Conservation (phyloP, 2,329 filamentous ascomycete species). For the Sporothrix dimorphospora region DNA sequence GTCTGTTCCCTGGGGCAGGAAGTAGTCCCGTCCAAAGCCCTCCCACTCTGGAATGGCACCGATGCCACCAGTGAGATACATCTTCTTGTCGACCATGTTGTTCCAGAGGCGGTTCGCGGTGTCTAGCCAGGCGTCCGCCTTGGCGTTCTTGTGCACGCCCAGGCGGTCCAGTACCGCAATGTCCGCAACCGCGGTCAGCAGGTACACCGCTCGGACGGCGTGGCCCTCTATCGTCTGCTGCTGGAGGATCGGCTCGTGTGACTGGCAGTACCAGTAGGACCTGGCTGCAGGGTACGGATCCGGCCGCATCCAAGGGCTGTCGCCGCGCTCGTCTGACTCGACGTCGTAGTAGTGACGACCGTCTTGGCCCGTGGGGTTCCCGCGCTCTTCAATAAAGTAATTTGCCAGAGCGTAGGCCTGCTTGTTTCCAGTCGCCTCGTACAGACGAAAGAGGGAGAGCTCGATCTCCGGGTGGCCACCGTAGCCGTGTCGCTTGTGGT, state of each 20-base stretch:
- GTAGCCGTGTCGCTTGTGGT: slow-evolving; percentile 12
- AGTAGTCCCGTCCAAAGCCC: background rate
- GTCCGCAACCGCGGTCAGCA: slow-evolving; percentile 4
- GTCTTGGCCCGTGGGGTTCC: background rate
- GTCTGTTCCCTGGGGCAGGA: background rate
- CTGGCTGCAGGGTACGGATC: background rate
- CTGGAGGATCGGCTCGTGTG: background rate
- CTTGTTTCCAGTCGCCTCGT: background rate
- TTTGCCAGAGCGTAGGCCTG: background rate
- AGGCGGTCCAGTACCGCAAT: background rate
- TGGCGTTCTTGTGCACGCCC: background rate
- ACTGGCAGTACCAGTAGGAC: slow-evolving; percentile 15
- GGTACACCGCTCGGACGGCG: slow-evolving; percentile 6
- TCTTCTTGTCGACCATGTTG: slow-evolving; percentile 1
- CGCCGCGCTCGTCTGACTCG: slow-evolving; percentile 7
- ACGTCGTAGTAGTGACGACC: slow-evolving; percentile 19
- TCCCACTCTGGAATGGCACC: slow-evolving; percentile 14
- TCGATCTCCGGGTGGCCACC: slow-evolving; percentile 13
- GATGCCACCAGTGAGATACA: background rate
- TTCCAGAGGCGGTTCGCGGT: slow-evolving; percentile 1
- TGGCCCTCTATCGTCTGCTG: slow-evolving; percentile 7
- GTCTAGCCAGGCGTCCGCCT: background rate
- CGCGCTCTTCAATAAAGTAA: slow-evolving; percentile 4
- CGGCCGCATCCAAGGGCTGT: slow-evolving; percentile 5
- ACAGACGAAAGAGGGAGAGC: background rate